A percentile compares a stretch with the other conserved stretches of the same genome.
phyloP scores from a whole-genome alignment of 2,329 filamentous ascomycete genomes.

The Hysterium pulicare region DNA sequence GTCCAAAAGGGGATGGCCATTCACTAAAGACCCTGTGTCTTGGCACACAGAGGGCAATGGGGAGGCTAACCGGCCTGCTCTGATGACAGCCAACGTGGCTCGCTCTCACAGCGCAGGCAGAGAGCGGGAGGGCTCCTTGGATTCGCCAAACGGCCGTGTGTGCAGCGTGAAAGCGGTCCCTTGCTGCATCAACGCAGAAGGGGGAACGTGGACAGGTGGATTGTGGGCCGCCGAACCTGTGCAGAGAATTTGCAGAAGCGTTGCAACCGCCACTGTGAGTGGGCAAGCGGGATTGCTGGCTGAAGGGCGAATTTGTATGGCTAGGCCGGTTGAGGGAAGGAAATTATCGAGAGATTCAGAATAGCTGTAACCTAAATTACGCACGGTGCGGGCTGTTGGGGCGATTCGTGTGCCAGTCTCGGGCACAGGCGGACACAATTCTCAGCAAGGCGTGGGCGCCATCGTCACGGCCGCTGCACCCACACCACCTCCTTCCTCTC shows the following conservation, averaged over 20 bases:
- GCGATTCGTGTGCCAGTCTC: not conserved
- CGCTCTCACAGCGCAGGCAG: not conserved
- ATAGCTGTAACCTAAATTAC: not conserved
- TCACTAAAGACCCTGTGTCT: slow-evolving; percentile 3
- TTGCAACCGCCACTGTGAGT: no score
- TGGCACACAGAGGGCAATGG: slow-evolving; percentile 9
- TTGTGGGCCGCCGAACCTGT: no score
- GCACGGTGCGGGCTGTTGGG: not conserved
- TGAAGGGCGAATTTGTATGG: no score
- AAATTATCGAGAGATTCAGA: no score
- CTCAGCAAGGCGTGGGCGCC: no score
- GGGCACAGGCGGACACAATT: not conserved
- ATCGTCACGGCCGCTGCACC: not conserved
- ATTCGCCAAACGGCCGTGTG: not conserved
- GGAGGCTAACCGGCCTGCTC: slow-evolving; percentile 12
- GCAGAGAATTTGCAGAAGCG: no score
- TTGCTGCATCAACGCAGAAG: not conserved
- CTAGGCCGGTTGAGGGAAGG: no score
- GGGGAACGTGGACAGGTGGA: no score
- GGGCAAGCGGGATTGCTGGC: no score
- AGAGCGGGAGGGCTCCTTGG: not conserved
- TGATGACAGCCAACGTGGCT: slow-evolving; percentile 11
- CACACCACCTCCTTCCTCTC: not conserved
- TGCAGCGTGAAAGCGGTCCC: not conserved
- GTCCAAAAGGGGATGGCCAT: slow-evolving; percentile 10